Conservation (phyloP, 495 filamentous ascomycete genomes). For the Talaromyces trachyspermus region DNA sequence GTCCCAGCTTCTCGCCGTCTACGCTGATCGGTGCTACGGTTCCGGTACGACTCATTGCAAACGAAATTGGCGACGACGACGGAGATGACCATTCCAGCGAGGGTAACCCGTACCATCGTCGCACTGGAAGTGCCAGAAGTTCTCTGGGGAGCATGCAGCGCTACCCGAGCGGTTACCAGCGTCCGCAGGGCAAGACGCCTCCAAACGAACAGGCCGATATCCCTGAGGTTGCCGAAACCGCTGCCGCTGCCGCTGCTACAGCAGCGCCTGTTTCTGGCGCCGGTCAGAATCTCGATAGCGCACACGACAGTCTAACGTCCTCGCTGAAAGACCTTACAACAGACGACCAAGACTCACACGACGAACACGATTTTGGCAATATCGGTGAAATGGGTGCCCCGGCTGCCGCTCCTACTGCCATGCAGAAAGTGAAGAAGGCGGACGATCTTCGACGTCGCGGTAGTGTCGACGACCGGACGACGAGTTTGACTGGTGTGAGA, state of each 20-base stretch:
- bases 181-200: constrained; percentile 57
- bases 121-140: constrained; percentile 73
- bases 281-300: too few species aligned
- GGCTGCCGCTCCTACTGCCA: constrained; percentile 34
- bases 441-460: constrained; percentile 77
- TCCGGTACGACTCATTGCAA: constrained; percentile 85
- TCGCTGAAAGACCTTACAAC: background rate
- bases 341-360: constrained; percentile 31
- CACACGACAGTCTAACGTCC: too few species aligned
- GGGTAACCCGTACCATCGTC: constrained; percentile 54
- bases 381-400: constrained; percentile 47
- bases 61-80: constrained; percentile 82
- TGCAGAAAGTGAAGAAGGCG: constrained; percentile 59
- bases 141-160: constrained; percentile 62
- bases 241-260: constrained; percentile 36
- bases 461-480: constrained; percentile 88
- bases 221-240: constrained; percentile 46
- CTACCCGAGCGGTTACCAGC: constrained; percentile 45
- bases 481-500: constrained; percentile 69
- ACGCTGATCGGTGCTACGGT: constrained; percentile 73
- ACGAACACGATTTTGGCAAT: constrained; percentile 49
- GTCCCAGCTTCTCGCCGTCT: constrained; percentile 62
- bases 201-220: constrained; percentile 44
- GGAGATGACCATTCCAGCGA: constrained; percentile 60
- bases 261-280: too few species aligned